phyloP scores from a whole-genome alignment of 2,329 filamentous ascomycete species.

The Fusarium zealandicum region DNA sequence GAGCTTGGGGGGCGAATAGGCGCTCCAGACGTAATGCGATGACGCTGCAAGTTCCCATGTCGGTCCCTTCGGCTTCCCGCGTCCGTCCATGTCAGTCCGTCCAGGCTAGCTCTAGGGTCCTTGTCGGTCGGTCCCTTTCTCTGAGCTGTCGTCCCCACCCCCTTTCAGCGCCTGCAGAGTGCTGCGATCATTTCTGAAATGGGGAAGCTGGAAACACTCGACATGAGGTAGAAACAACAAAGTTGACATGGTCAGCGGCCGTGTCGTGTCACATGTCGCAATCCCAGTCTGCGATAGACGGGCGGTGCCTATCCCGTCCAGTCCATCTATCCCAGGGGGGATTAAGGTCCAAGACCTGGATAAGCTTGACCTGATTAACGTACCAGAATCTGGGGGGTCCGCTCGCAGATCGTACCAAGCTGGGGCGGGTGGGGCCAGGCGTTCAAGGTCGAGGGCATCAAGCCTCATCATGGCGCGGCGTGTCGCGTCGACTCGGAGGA shows the following conservation, averaged over 20 bases:
- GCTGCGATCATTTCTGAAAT: neutral
- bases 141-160: constrained; percentile 1
- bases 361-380: constrained; percentile 35
- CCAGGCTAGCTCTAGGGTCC: constrained; percentile 5
- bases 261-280: constrained; percentile 14
- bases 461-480: constrained; percentile 21
- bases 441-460: constrained; percentile 13
- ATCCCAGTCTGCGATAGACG: neutral
- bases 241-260: neutral
- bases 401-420: constrained; percentile 34
- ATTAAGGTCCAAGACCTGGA: constrained; percentile 7
- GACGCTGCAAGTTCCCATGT: constrained; percentile 24
- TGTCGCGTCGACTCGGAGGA: neutral
- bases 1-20: constrained; percentile 32
- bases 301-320: no score
- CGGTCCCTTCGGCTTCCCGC: neutral
- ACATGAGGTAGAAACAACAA: neutral
- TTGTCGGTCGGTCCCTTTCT: constrained; percentile 7
- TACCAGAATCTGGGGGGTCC: constrained; percentile 35
- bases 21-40: constrained; percentile 40
- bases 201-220: constrained; percentile 1
- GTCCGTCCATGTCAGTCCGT: neutral
- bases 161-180: neutral
- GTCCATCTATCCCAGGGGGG: neutral
- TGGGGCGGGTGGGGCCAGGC: constrained; percentile 25